These are phyloP conservation scores for Phaeosphaeriaceae sp. DNA, from an alignment of 2,329 filamentous ascomycete species.

Conservation along the genomic window DNA sequence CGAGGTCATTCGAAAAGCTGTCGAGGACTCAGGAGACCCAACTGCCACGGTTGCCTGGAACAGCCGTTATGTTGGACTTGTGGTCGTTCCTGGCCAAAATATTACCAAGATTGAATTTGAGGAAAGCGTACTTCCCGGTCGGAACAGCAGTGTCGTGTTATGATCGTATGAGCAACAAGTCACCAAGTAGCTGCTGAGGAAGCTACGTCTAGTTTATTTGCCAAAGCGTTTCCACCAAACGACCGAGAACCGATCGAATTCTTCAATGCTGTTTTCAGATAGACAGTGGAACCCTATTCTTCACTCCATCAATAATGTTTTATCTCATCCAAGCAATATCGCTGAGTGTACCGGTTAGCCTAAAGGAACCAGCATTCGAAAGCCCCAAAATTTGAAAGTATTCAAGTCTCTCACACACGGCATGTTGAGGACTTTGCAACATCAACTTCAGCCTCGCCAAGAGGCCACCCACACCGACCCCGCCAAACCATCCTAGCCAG, in stretches of 20 bases:
- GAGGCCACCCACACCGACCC: background rate
- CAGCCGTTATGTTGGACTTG: slow-evolving; percentile 83
- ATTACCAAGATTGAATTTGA: slow-evolving; percentile 90
- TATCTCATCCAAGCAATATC: too few species aligned
- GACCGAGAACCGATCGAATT: too few species aligned
- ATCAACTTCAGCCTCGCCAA: background rate
- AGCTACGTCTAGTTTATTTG: too few species aligned
- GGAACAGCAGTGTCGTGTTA: slow-evolving; percentile 30
- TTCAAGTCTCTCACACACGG: too few species aligned
- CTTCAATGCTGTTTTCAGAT: too few species aligned
- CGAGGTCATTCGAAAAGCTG: slow-evolving; percentile 50
- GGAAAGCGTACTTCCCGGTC: slow-evolving; percentile 53
- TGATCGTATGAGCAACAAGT: slow-evolving; percentile 13
- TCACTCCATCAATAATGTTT: too few species aligned
- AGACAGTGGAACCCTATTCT: too few species aligned
- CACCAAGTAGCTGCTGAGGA: background rate
- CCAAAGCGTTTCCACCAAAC: too few species aligned
- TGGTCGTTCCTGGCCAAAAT: slow-evolving; percentile 86
- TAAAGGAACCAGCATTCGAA: too few species aligned
- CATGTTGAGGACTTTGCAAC: background rate
- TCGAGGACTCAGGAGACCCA: slow-evolving; percentile 43
- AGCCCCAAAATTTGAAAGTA: too few species aligned
- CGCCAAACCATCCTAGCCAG: background rate
- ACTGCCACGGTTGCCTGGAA: slow-evolving; percentile 72
- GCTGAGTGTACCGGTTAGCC: too few species aligned